phyloP scores from a whole-genome alignment of 768 basidiomycete genomes.

The Suillus weaverae region DNA sequence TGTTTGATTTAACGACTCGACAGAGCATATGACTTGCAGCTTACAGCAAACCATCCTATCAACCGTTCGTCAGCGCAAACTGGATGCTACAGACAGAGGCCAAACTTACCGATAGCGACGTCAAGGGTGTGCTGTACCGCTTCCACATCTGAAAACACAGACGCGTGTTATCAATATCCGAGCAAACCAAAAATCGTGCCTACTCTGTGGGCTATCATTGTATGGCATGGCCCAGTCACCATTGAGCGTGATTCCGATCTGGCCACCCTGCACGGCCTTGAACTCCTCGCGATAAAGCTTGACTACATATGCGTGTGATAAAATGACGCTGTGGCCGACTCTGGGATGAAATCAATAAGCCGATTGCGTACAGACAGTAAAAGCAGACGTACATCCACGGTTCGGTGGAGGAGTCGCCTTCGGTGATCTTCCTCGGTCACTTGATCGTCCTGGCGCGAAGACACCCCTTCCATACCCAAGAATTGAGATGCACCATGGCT shows the following conservation, averaged over 20 bases:
- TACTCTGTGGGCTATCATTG: slow-evolving; percentile 67
- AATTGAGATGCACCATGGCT: slow-evolving; percentile 72
- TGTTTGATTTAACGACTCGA: not conserved
- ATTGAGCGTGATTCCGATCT: slow-evolving; percentile 79
- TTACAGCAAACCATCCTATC: slow-evolving; percentile 59
- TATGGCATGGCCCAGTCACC: slow-evolving; percentile 77
- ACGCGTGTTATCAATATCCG: slow-evolving; percentile 4
- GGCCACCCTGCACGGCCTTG: slow-evolving; percentile 60
- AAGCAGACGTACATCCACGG: slow-evolving; percentile 60
- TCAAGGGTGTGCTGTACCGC: slow-evolving; percentile 74
- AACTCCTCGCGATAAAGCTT: slow-evolving; percentile 68
- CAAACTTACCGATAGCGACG: slow-evolving; percentile 61
- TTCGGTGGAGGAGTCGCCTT: slow-evolving; percentile 65
- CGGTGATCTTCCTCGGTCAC: slow-evolving; percentile 57
- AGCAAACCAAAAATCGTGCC: slow-evolving; percentile 20
- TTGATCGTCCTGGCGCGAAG: slow-evolving; percentile 71
- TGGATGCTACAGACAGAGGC: slow-evolving; percentile 28
- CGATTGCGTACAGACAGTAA: not conserved
- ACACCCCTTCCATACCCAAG: slow-evolving; percentile 71
- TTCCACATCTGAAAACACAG: slow-evolving; percentile 48
- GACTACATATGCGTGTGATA: slow-evolving; percentile 68
- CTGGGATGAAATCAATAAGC: slow-evolving; percentile 32
- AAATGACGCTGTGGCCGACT: slow-evolving; percentile 65
- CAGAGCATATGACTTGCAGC: slow-evolving; percentile 16
- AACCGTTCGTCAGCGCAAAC: slow-evolving; percentile 18